These are phyloP conservation scores for Neurospora pannonica DNA, from an alignment of 495 filamentous ascomycete genomes.

Conservation along the genomic window DNA sequence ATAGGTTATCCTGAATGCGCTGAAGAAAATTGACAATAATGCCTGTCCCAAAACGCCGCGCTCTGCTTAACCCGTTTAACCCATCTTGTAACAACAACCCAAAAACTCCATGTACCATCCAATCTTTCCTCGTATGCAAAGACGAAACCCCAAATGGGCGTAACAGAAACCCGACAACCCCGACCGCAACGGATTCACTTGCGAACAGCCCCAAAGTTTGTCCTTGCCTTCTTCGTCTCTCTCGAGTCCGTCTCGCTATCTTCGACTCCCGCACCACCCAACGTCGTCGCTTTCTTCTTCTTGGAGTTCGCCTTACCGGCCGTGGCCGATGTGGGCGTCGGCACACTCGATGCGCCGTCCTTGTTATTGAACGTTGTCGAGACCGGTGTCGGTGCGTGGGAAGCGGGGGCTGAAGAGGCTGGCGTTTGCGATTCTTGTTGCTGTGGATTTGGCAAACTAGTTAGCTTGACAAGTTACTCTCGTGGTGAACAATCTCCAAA, in stretches of 20 bases:
- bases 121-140: neutral
- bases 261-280: slow-evolving; percentile 24
- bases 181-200: slow-evolving; percentile 26
- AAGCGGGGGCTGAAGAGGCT: slow-evolving; percentile 30
- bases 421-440: slow-evolving; percentile 31
- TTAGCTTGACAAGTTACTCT: neutral
- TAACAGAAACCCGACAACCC: neutral
- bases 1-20: neutral
- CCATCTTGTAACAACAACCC: neutral
- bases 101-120: slow-evolving; percentile 8
- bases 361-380: slow-evolving; percentile 31
- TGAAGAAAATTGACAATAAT: neutral
- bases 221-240: slow-evolving; percentile 41
- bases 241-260: slow-evolving; percentile 43
- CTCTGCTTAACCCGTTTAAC: neutral
- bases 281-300: slow-evolving; percentile 18
- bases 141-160: neutral
- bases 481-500: neutral
- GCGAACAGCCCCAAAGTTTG: slow-evolving; percentile 39
- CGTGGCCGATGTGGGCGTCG: slow-evolving; percentile 35
- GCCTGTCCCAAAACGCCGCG: neutral
- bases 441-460: neutral
- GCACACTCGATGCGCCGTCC: slow-evolving; percentile 31
- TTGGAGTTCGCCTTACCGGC: slow-evolving; percentile 34
- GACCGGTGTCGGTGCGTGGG: slow-evolving; percentile 39